Evolutionary conservation across 1,284 basidiomycete species (phyloP).

Genomic region (Xerocomus nothofagi): DNA sequence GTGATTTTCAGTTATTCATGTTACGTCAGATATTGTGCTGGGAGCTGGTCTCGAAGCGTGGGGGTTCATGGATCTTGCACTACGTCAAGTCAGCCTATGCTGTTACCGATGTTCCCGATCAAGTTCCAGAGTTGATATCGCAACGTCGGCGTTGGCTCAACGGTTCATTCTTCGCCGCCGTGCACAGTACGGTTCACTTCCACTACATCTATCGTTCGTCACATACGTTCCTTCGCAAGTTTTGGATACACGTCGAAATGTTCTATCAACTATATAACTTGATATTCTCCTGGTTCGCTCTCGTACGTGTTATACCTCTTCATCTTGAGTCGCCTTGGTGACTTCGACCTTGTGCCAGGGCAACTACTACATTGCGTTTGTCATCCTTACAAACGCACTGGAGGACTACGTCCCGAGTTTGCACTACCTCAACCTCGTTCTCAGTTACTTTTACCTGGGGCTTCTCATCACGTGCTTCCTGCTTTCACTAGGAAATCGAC

Average conservation of each 20-base stretch:
- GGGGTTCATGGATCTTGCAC: constrained; percentile 85
- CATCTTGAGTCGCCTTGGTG: not conserved
- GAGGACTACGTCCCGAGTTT: constrained; percentile 62
- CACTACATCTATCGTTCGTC: constrained; percentile 90
- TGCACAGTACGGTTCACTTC: constrained; percentile 89
- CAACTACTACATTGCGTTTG: constrained; percentile 89
- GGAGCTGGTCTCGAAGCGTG: constrained; percentile 90
- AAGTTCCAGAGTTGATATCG: constrained; percentile 86
- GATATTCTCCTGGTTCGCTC: constrained; percentile 89
- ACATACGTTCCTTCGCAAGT: constrained; percentile 82
- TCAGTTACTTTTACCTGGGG: constrained; percentile 88
- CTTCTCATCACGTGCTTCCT: constrained; percentile 90
- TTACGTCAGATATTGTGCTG: constrained; percentile 77
- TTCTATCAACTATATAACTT: constrained; percentile 90
- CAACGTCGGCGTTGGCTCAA: constrained; percentile 96
- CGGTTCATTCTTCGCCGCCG: constrained; percentile 94
- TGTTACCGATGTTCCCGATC: constrained; percentile 89
- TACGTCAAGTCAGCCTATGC: constrained; percentile 94
- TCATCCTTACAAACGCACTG: constrained; percentile 72
- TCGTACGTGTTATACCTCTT: constrained; percentile 49
- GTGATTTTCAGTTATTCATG: constrained; percentile 7
- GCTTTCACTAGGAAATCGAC: constrained; percentile 87
- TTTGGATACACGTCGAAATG: constrained; percentile 94
- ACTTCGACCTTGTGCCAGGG: constrained; percentile 45
- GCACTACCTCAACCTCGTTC: constrained; percentile 74